Base-by-base conservation (phyloP, 2,329 filamentous ascomycete genomes). In the Ascochyta koolunga region DNA sequence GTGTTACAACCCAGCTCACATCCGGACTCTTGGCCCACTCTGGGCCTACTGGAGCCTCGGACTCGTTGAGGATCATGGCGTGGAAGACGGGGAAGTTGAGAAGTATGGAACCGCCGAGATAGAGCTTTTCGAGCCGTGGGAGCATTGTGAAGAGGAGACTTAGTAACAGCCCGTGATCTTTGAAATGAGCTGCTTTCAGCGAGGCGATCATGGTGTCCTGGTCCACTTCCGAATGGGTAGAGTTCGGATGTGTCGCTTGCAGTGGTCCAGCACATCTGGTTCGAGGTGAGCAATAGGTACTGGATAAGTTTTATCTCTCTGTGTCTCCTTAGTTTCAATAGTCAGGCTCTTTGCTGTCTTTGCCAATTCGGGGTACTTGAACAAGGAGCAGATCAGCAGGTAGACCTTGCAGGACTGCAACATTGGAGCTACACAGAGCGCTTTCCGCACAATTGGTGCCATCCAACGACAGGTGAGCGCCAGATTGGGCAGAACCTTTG, bases 351-450 rank as follows among this genome's bases (percentile, higher is more conserved):
- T 35, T 9, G 42, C 32, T n/a, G 42, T 48, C 11, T 22, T 42
- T 11, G 24, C 15, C 21, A 54, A 21, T 4, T 25, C 1, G 3
- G 50, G 50, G 18, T 54, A 48, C 19, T 16, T 31, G 32, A 24
- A 48, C 5, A 54, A 32, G 5, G 24, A 47, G 2, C 4, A 9
- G 5, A 54, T 18, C 3, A 54, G 33, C 4, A 33, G 10, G n/a
- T 43, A 18, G 38, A 18, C 25, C n/a, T 54, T 48, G 50, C 50
- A 25, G 7, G 50, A 47, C n/a, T 48, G 44, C n/a, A 54, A 2
- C n/a, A 44, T 18, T 15, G 44, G 50, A 10, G 37, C 25, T 25
- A 37, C 11, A 22, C 37, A 47, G 0, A 54, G 38, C 21, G 24
- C 43, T 32, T 54, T 38, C 11, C 33, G 43, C 6, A 24, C 50